A percentile compares a stretch with the other conserved stretches of the same genome.
Evolutionary conservation across 2,329 filamentous ascomycete genomes (phyloP).

Genomic region (Pseudogymnoascus destructans): DNA sequence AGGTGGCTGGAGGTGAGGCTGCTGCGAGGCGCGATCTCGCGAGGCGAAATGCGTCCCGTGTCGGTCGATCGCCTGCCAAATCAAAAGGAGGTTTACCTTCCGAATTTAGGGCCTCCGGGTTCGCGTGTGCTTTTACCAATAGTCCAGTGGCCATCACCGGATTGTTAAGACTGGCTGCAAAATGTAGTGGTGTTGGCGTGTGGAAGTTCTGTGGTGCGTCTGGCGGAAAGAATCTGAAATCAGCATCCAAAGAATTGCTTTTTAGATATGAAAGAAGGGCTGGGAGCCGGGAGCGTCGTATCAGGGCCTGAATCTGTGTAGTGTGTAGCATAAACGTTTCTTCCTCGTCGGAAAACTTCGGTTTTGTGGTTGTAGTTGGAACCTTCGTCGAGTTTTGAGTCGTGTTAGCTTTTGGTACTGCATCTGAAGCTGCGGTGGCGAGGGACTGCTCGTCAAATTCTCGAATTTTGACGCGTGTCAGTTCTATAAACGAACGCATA

Average conservation of each 20-base stretch:
- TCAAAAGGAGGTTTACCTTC: slow-evolving; percentile 84
- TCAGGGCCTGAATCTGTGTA: slow-evolving; percentile 73
- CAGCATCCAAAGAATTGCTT: slow-evolving; percentile 55
- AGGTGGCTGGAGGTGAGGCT: slow-evolving; percentile 31
- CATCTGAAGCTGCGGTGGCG: slow-evolving; percentile 34
- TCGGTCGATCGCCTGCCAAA: slow-evolving; percentile 70
- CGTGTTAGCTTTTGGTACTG: slow-evolving; percentile 30
- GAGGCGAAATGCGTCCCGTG: slow-evolving; percentile 82
- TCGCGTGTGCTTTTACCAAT: slow-evolving; percentile 57
- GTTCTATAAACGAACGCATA: slow-evolving; percentile 85
- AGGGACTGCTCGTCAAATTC: slow-evolving; percentile 58
- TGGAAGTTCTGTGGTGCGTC: slow-evolving; percentile 59
- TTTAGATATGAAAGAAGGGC: slow-evolving; percentile 74
- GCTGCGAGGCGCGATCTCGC: slow-evolving; percentile 75
- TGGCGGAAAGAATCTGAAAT: slow-evolving; percentile 63
- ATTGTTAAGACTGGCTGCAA: slow-evolving; percentile 71
- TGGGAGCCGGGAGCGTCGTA: slow-evolving; percentile 80
- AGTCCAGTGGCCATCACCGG: slow-evolving; percentile 66
- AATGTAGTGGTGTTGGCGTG: slow-evolving; percentile 65
- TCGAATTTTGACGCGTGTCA: slow-evolving; percentile 78
- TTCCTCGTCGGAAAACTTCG: slow-evolving; percentile 68
- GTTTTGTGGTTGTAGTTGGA: slow-evolving; percentile 36
- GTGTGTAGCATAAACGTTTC: slow-evolving; percentile 75
- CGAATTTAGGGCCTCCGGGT: slow-evolving; percentile 56
- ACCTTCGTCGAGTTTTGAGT: slow-evolving; percentile 34